Evolutionary conservation across 345 rosid species (phyloP).

Genomic region (Melaleuca quinquenervia): DNA sequence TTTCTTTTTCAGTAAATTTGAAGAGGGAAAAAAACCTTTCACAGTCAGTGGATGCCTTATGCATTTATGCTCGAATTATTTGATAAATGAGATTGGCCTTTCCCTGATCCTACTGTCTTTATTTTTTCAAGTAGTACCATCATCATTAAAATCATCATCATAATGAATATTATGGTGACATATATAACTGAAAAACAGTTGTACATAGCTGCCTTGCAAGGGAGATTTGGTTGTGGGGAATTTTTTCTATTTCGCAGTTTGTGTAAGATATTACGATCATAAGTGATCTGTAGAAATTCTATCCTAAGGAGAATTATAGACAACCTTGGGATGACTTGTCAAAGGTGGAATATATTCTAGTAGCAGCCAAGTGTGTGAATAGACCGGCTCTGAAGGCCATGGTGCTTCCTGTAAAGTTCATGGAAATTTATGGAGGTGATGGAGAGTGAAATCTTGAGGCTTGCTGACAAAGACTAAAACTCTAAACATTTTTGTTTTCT

Average conservation of each 20-base stretch:
- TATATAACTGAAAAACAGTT: not conserved
- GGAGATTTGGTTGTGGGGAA: not conserved
- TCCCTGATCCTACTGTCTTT: no score
- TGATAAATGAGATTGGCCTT: no score
- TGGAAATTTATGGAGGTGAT: not conserved
- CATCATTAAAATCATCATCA: not conserved
- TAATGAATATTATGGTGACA: not conserved
- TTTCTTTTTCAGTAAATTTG: not conserved
- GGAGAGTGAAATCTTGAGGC: not conserved
- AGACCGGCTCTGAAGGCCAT: not conserved
- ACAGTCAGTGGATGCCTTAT: not conserved
- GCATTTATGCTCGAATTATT: no score
- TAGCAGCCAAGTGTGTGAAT: not conserved
- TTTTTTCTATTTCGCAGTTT: not conserved
- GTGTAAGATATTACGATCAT: not conserved
- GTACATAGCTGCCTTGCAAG: not conserved
- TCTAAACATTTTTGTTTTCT: not conserved
- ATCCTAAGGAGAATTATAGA: not conserved
- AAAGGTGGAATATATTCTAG: not conserved
- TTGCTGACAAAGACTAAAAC: not conserved
- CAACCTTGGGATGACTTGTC: not conserved
- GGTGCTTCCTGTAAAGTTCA: not conserved
- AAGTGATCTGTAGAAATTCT: not conserved
- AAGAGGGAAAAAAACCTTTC: not conserved
- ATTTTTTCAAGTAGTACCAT: no score